Percentiles rank a stretch among this genome's conserved stretches.
These are phyloP conservation scores for Xylariaceae sp. DNA, from an alignment of 2,329 filamentous ascomycete species.

Conservation along the genomic window DNA sequence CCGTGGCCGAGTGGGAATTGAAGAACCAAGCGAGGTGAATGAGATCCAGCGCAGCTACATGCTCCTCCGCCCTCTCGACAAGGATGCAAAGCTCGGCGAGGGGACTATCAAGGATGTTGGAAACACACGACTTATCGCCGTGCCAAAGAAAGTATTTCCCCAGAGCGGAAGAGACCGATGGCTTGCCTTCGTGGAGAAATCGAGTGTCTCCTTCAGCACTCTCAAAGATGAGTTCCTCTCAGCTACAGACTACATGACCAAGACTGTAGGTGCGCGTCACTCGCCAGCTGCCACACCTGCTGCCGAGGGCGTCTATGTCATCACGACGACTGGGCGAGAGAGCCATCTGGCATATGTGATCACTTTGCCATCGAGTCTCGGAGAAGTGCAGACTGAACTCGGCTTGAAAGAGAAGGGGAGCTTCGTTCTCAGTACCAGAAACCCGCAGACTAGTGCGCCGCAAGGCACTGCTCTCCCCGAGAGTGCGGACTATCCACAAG, in stretches of 20 bases:
- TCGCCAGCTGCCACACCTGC: constrained; percentile 67
- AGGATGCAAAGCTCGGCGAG: constrained; percentile 62
- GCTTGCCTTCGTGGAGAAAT: constrained; percentile 80
- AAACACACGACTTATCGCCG: constrained; percentile 67
- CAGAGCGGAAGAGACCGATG: constrained; percentile 65
- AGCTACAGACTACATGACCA: constrained; percentile 67
- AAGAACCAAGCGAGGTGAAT: constrained; percentile 62
- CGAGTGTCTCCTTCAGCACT: constrained; percentile 58
- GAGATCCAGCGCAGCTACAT: constrained; percentile 79
- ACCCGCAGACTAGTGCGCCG: constrained; percentile 67
- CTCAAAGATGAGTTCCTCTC: constrained; percentile 70
- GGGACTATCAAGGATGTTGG: constrained; percentile 45
- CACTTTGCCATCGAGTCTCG: constrained; percentile 66
- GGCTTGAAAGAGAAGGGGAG: constrained; percentile 69
- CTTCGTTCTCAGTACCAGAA: constrained; percentile 77
- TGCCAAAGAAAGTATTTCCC: constrained; percentile 83
- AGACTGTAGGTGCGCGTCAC: constrained; percentile 67
- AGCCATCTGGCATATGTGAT: constrained; percentile 78
- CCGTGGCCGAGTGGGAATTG: constrained; percentile 69
- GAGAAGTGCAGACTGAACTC: constrained; percentile 70
- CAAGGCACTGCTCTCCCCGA: constrained; percentile 59
- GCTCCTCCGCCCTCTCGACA: constrained; percentile 68
- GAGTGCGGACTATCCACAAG: constrained; percentile 64
- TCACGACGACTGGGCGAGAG: constrained; percentile 66
- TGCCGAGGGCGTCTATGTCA: constrained; percentile 82